Evolutionary conservation across 495 filamentous ascomycete species (phyloP).

Genomic region (Entonaema liquescens): DNA sequence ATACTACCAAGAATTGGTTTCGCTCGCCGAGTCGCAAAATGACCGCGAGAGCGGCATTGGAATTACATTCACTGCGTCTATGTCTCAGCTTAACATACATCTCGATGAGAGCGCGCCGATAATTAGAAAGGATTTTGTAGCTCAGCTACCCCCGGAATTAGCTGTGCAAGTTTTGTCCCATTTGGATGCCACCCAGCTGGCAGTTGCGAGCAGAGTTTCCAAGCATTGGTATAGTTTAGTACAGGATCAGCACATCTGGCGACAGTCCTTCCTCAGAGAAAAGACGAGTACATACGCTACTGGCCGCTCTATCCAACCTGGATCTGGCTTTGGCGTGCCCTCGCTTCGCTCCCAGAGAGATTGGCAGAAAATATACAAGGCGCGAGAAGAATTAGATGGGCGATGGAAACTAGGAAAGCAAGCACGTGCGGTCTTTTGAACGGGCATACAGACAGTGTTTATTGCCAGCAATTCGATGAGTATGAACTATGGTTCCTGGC

Average conservation of each 20-base stretch:
- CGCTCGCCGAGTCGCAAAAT: slow-evolving; percentile 50
- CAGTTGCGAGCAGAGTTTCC: slow-evolving; percentile 68
- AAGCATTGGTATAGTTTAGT: slow-evolving; percentile 68
- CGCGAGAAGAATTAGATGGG: slow-evolving; percentile 74
- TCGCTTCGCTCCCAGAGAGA: slow-evolving; percentile 62
- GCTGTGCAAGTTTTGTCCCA: slow-evolving; percentile 74
- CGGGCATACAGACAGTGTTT: slow-evolving; percentile 93
- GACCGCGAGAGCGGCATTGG: slow-evolving; percentile 85
- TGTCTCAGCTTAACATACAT: slow-evolving; percentile 52
- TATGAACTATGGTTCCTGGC: slow-evolving; percentile 51
- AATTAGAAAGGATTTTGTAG: slow-evolving; percentile 69
- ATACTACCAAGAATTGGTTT: slow-evolving; percentile 41
- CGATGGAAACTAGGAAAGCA: slow-evolving; percentile 78
- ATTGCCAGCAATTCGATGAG: slow-evolving; percentile 98
- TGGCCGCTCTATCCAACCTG: slow-evolving; percentile 53
- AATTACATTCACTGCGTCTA: slow-evolving; percentile 67
- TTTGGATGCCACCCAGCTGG: slow-evolving; percentile 73
- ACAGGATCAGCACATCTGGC: slow-evolving; percentile 77
- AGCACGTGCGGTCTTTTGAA: slow-evolving; percentile 86
- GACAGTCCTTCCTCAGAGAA: slow-evolving; percentile 74
- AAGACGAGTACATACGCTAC: slow-evolving; percentile 66
- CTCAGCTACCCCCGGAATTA: slow-evolving; percentile 74
- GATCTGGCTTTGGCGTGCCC: slow-evolving; percentile 58
- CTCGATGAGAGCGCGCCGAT: slow-evolving; percentile 35
- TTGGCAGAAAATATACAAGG: slow-evolving; percentile 87